phyloP scores from a whole-genome alignment of 2,329 filamentous ascomycete species.

The Podosphaera fusca region DNA sequence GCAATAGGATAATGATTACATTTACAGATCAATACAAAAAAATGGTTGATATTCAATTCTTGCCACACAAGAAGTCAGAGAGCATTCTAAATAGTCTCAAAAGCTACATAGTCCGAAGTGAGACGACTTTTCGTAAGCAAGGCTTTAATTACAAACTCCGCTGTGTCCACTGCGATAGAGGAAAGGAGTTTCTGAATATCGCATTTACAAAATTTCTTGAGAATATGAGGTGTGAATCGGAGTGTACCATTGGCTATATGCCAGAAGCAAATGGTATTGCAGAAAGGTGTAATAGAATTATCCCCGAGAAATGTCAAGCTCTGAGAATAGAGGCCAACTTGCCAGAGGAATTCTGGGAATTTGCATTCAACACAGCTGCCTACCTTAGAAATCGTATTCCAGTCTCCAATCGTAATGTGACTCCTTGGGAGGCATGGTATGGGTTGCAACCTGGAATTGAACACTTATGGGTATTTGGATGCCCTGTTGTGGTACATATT shows the following conservation, averaged over 20 bases:
- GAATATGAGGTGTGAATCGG: not conserved
- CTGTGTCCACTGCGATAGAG: not conserved
- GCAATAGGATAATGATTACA: conserved; percentile 1
- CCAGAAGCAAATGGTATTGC: conserved; percentile 1
- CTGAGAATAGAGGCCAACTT: not conserved
- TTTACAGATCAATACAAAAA: not conserved
- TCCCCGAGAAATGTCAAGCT: not conserved
- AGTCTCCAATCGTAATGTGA: not conserved
- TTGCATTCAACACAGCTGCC: not conserved
- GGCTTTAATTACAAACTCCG: not conserved
- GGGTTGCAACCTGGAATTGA: not conserved
- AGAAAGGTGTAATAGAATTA: conserved; percentile 1
- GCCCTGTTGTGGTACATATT: not conserved
- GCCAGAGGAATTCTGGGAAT: conserved; percentile 1
- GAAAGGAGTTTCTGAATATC: not conserved
- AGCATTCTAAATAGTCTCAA: not conserved
- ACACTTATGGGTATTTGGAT: not conserved
- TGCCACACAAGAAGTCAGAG: not conserved
- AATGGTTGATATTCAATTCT: not conserved
- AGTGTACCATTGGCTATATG: not conserved
- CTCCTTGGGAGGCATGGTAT: not conserved
- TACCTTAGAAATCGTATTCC: not conserved
- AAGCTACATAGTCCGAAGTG: not conserved
- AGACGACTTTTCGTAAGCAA: not conserved
- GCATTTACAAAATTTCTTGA: not conserved